Evolutionary conservation across 1,139 yeast genomes (phyloP), one percentile per base, ranked within the genome.

Genomic region (Geotrichum fermentans): DNA sequence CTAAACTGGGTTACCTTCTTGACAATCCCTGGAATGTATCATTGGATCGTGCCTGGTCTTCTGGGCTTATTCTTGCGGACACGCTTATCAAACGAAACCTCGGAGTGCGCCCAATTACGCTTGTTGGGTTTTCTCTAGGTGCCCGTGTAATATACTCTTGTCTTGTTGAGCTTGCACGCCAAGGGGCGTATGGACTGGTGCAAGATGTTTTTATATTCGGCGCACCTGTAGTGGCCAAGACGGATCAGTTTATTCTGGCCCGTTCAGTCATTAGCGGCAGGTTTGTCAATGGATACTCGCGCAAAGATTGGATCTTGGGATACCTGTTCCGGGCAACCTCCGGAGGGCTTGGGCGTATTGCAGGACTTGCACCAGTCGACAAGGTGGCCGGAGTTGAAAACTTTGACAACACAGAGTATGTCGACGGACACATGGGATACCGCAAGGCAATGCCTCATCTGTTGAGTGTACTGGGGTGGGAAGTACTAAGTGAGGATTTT

Each of bases 1-100:
- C 97, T 0, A 94, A 94, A 61, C 72, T 94, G 34, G 85, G 96
- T 0, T 94, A 94, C 60, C 69, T 94, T 40, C 74, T 94, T 33
- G 99, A 94, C 64, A 94, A 94, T 61, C 99, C 98, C 0, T 94
- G 98, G 98, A 90, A 83, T 61, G 97, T 92, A 5, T 90, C 97
- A 0, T 72, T 94, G 53, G 97, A 92, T 66, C 76, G 98, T 55
- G 98, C 99, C 0, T 90, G 97, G 97, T 78, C 90, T 45, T 95
- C 97, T 0, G 99, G 99, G 2, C 73, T 82, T 54, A 81, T 94
- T 43, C 68, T 94, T 51, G 98, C 98, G 0, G 98, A 94, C 63
- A 87, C 96, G 0, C 70, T 94, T 39, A 79, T 89, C 50, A 77
- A 89, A 7, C 84, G 95, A 28, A 89, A 88, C 63, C 71, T 94